Evolutionary conservation across 768 basidiomycete genomes (phyloP).

Genomic region (Leccinum sublutescens): DNA sequence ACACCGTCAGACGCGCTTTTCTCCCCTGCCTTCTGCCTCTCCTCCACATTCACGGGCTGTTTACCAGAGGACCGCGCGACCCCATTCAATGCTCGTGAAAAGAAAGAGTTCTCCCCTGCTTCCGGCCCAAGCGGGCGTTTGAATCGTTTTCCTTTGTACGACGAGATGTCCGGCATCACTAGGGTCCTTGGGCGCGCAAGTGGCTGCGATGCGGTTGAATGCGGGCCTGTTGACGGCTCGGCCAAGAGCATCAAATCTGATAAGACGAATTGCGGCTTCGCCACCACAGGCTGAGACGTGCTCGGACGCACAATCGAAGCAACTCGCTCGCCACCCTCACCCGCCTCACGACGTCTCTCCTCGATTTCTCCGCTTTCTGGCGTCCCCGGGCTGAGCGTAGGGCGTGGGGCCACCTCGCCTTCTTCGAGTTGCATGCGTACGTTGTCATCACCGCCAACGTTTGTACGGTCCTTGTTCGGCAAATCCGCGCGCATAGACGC

Average conservation of each 20-base stretch:
- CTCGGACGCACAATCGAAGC: not conserved
- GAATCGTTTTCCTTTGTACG: slow-evolving; percentile 21
- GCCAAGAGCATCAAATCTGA: not conserved
- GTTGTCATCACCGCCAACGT: not conserved
- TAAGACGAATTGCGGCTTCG: not conserved
- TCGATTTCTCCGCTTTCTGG: slow-evolving; percentile 20
- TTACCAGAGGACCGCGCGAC: not conserved
- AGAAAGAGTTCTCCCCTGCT: slow-evolving; percentile 20
- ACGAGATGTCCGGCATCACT: slow-evolving; percentile 25
- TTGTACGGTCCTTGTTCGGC: not conserved
- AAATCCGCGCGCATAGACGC: not conserved
- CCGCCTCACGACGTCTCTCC: not conserved
- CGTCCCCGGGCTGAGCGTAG: not conserved
- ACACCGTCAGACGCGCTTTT: not conserved
- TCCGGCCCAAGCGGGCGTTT: slow-evolving; percentile 13
- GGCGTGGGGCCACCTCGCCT: slow-evolving; percentile 16
- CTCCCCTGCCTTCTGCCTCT: not conserved
- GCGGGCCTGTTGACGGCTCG: not conserved
- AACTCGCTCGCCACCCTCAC: not conserved
- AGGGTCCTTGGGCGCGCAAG: not conserved
- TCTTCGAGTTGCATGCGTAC: slow-evolving; percentile 9
- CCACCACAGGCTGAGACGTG: not conserved
- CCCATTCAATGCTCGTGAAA: slow-evolving; percentile 22
- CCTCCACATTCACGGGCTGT: not conserved
- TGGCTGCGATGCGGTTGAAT: slow-evolving; percentile 1